Evolutionary conservation across 2,329 filamentous ascomycete genomes (phyloP), one percentile per base, ranked within the genome.

Genomic region (Nigrograna mackinnonii): DNA sequence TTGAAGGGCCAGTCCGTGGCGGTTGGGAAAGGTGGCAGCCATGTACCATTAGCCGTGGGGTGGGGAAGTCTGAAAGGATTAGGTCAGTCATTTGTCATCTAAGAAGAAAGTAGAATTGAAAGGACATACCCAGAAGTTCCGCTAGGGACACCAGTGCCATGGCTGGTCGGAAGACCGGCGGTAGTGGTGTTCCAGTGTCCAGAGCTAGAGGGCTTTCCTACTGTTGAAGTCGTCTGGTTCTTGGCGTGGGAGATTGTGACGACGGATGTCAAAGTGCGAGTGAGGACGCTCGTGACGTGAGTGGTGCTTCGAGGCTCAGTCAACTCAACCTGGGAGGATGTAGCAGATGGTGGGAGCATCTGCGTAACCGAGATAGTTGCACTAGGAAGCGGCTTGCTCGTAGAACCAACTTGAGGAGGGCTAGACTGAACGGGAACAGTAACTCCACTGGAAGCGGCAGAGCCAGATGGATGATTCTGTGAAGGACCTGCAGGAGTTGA

Each of bases 181-280:
- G n/a, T n/a, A n/a, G n/a, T n/a, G n/a, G n/a, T n/a, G n/a, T n/a
- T n/a, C n/a, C n/a, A n/a, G n/a, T n/a, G n/a, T n/a, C n/a, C n/a
- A n/a, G n/a, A n/a, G n/a, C n/a, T n/a, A n/a, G n/a, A n/a, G n/a
- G n/a, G n/a, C n/a, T n/a, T n/a, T n/a, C 20, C 9, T 11, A 24
- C 18, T 19, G 19, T 12, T 13, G 19, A n/a, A 5, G 22, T 31
- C 12, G 6, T 36, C 19, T 6, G 22, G 22, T 17, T 7, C 37
- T 30, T 18, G 7, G 37, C 30, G n/a, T 5, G 9, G 7, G 26
- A 31, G 12, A 11, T 20, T 5, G 38, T 34, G 21, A 40, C 18
- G 22, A 34, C 38, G 16, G 38, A 40, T 7, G 38, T 40, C 5
- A 34, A 20, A 17, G 30, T 40, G n/a, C 17, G 28, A 9, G 28